Evolutionary conservation across 331 rosid genomes (phyloP).

Genomic region (Pyrus hybrid): DNA sequence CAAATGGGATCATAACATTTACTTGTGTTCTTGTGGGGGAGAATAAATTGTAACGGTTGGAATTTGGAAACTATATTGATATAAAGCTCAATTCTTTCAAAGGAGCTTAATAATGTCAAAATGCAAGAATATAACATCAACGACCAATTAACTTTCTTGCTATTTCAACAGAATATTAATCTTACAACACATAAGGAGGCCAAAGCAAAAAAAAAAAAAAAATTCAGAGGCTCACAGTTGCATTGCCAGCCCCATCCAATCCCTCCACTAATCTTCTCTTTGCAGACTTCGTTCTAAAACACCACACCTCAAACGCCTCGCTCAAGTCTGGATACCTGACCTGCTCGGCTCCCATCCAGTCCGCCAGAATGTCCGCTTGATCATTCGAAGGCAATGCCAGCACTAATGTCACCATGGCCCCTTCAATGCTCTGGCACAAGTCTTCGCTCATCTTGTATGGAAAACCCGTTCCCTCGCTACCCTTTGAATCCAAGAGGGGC

Average conservation of each 20-base stretch:
- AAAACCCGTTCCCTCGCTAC: conserved; percentile 40
- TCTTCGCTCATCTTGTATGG: conserved; percentile 63
- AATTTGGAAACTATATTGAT: not conserved
- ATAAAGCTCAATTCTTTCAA: not conserved
- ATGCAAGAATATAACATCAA: not conserved
- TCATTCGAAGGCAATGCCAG: conserved; percentile 79
- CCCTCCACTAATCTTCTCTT: conserved; percentile 74
- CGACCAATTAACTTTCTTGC: not conserved
- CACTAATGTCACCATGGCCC: conserved; percentile 60
- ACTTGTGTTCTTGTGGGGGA: not conserved
- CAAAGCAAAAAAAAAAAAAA: not conserved
- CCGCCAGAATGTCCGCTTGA: conserved; percentile 86
- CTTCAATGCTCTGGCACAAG: conserved; percentile 71
- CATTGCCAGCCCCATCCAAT: conserved; percentile 30
- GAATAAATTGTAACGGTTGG: not conserved
- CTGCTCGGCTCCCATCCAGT: conserved; percentile 62
- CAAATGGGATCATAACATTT: not conserved
- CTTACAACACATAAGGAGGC: not conserved
- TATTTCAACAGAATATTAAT: not conserved
- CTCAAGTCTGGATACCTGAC: conserved; percentile 72
- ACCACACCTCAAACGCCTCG: conserved; percentile 91
- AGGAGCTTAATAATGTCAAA: not conserved
- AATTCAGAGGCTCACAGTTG: conserved; percentile 25
- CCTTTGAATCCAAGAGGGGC: conserved; percentile 62
- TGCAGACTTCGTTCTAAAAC: conserved; percentile 87